Percentiles rank a stretch among this genome's conserved stretches.
Conservation (phyloP, 495 filamentous ascomycete genomes). For the Penicillium salamii region DNA sequence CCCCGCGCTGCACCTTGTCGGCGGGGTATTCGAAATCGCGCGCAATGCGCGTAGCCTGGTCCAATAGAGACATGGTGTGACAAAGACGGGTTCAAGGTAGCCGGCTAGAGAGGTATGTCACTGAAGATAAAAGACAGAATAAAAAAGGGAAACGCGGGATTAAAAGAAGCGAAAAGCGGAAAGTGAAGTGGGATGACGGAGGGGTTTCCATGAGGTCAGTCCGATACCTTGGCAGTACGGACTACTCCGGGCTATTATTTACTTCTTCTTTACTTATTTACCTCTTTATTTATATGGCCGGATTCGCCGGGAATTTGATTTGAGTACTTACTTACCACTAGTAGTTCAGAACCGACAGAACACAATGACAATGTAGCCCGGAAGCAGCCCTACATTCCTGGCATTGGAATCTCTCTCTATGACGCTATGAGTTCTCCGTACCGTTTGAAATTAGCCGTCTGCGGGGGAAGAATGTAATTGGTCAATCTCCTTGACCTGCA, state of each 20-base stretch:
- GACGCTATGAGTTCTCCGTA: constrained; percentile 22
- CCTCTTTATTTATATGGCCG: constrained; percentile 19
- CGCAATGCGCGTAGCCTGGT: constrained; percentile 75
- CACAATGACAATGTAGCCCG: no score
- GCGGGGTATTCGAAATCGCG: constrained; percentile 82
- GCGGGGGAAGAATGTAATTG: constrained; percentile 20
- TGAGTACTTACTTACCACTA: background rate
- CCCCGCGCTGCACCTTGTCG: constrained; percentile 72
- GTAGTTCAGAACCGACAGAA: background rate
- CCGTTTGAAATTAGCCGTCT: constrained; percentile 10
- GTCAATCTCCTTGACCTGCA: constrained; percentile 13
- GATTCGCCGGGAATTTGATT: constrained; percentile 25
- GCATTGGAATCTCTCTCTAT: constrained; percentile 8
- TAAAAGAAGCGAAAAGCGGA: constrained; percentile 12
- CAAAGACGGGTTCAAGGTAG: constrained; percentile 6
- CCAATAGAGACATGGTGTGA: constrained; percentile 51
- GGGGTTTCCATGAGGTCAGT: constrained; percentile 43
- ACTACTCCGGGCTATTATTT: background rate
- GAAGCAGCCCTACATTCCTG: constrained; percentile 5
- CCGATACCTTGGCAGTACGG: constrained; percentile 13
- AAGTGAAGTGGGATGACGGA: constrained; percentile 18
- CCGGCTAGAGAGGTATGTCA: background rate
- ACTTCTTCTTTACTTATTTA: no score
- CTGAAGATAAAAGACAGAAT: constrained; percentile 3
- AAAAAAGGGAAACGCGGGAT: constrained; percentile 17